Conservation (phyloP, 1,284 basidiomycete species). For the Exsudoporus floridanus region DNA sequence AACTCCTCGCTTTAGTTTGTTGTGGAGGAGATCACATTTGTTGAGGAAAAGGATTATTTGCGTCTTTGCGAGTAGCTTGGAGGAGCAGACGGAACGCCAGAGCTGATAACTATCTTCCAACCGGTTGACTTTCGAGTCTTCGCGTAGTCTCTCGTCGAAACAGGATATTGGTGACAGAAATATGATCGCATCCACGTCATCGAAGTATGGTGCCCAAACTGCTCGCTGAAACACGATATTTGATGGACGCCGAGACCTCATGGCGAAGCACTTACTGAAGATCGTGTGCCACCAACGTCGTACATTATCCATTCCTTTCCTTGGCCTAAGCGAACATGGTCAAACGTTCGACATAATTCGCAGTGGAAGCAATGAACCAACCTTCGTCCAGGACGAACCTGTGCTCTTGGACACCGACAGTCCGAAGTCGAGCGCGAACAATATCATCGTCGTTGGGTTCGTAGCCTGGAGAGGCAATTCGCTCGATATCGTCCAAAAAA, state of each 20-base stretch:
- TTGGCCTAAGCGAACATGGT: slow-evolving; percentile 32
- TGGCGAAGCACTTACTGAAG: slow-evolving; percentile 48
- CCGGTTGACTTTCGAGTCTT: slow-evolving; percentile 66
- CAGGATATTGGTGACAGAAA: slow-evolving; percentile 71
- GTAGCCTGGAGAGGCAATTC: slow-evolving; percentile 59
- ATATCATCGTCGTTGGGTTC: slow-evolving; percentile 71
- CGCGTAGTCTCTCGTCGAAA: slow-evolving; percentile 69
- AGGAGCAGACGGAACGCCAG: slow-evolving; percentile 66
- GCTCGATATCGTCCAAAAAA: slow-evolving; percentile 62
- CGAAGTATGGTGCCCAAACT: slow-evolving; percentile 73
- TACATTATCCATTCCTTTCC: slow-evolving; percentile 65
- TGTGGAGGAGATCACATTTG: slow-evolving; percentile 67
- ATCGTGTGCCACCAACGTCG: slow-evolving; percentile 72
- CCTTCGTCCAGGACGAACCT: slow-evolving; percentile 65
- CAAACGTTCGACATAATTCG: background rate
- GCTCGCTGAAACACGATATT: slow-evolving; percentile 45
- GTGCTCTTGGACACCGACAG: slow-evolving; percentile 74
- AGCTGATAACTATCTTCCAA: slow-evolving; percentile 71
- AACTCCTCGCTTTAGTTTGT: slow-evolving; percentile 61
- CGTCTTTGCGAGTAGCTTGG: slow-evolving; percentile 58
- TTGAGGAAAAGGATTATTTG: slow-evolving; percentile 64
- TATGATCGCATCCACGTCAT: slow-evolving; percentile 69
- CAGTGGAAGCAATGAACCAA: slow-evolving; percentile 31
- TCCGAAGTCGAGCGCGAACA: slow-evolving; percentile 66
- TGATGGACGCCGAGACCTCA: slow-evolving; percentile 2